Percentiles rank a stretch among this genome's conserved stretches.
These are phyloP conservation scores for Sugiyamaella mastotermitis DNA, from an alignment of 805 yeast genomes.

Conservation along the genomic window DNA sequence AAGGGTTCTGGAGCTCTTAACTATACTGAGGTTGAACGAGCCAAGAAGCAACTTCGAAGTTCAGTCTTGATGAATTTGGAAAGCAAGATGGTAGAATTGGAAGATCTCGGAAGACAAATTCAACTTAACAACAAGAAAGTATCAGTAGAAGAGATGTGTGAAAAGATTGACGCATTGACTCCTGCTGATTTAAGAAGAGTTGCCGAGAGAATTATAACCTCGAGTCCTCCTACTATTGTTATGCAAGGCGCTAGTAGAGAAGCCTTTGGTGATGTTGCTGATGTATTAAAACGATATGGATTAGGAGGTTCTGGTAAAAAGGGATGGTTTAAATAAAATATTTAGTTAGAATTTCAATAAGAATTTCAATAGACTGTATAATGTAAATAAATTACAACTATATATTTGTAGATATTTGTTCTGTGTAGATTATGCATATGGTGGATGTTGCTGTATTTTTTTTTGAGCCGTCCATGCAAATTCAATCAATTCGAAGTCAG, in stretches of 20 bases:
- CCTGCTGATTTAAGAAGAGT: slow-evolving; percentile 64
- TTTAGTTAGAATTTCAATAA: too few relatives aligned
- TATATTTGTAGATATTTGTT: too few relatives aligned
- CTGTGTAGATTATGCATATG: too few relatives aligned
- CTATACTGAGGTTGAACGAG: slow-evolving; percentile 64
- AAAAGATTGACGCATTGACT: slow-evolving; percentile 61
- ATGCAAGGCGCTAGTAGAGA: slow-evolving; percentile 78
- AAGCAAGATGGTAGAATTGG: slow-evolving; percentile 86
- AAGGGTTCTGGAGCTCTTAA: slow-evolving; percentile 53
- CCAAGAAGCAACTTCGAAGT: slow-evolving; percentile 86
- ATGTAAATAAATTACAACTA: too few relatives aligned
- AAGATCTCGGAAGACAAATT: slow-evolving; percentile 92
- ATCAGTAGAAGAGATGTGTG: slow-evolving; percentile 75
- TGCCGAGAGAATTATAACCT: slow-evolving; percentile 66
- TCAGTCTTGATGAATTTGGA: slow-evolving; percentile 90
- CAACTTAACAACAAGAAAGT: slow-evolving; percentile 75
- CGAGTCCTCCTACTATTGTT: slow-evolving; percentile 75
- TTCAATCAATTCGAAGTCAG: too few relatives aligned
- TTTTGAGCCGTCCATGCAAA: too few relatives aligned
- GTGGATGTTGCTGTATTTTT: too few relatives aligned
- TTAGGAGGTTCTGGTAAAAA: slow-evolving; percentile 50
- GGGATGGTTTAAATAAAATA: slow-evolving; percentile 6
- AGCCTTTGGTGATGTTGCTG: slow-evolving; percentile 76
- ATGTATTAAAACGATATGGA: slow-evolving; percentile 62
- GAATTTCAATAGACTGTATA: too few relatives aligned